Conservation (phyloP, 2,329 filamentous ascomycete genomes). For the Aspergillus sergii region DNA sequence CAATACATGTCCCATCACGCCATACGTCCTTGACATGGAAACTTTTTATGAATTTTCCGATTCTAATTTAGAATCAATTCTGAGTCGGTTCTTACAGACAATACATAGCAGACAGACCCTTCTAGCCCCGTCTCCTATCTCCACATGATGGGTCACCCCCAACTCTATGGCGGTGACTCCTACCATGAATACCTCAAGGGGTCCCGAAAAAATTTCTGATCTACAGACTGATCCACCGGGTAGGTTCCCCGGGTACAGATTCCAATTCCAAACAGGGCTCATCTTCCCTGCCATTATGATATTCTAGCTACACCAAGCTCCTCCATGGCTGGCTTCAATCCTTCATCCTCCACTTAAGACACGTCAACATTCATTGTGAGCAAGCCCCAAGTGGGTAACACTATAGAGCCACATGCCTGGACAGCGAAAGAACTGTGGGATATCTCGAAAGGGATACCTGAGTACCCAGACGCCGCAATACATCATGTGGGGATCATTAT, state of each 20-base stretch:
- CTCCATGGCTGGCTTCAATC: neutral
- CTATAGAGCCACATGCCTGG: neutral
- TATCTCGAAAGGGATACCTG: neutral
- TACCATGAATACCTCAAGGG: neutral
- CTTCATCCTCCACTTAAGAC: neutral
- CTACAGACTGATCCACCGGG: neutral
- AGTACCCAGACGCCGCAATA: neutral
- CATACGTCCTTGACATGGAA: neutral
- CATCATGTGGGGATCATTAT: constrained; percentile 12
- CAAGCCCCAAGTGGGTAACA: neutral
- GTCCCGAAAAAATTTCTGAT: neutral
- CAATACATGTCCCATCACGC: neutral
- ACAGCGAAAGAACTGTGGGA: neutral
- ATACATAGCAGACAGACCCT: neutral
- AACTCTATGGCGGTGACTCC: neutral
- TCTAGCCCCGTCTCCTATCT: neutral
- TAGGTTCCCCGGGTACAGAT: neutral
- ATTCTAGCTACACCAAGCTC: neutral
- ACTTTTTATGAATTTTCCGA: neutral
- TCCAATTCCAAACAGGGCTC: constrained; percentile 3
- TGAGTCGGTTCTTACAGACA: neutral
- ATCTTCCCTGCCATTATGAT: neutral
- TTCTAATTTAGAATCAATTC: neutral
- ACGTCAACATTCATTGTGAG: neutral
- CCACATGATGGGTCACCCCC: constrained; percentile 1